phyloP scores from a whole-genome alignment of 495 filamentous ascomycete genomes.

The Hypoxylon cercidicola region DNA sequence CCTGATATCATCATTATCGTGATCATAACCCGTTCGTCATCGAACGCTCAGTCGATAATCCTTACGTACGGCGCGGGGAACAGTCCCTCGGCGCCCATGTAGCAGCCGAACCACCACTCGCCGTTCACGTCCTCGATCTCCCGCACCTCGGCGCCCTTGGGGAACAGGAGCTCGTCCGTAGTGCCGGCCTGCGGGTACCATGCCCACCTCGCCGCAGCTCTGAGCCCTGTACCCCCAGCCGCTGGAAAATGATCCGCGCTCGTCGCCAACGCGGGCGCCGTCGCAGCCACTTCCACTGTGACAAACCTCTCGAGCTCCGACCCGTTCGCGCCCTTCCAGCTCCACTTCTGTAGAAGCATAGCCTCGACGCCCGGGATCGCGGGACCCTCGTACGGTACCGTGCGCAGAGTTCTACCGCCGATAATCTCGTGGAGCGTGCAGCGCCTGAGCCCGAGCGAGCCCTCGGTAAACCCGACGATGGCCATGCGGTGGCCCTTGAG shows the following conservation, averaged over 20 bases:
- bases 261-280: constrained; percentile 41
- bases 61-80: constrained; percentile 79
- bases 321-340: constrained; percentile 37
- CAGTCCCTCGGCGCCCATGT: constrained; percentile 77
- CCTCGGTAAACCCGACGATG: constrained; percentile 76
- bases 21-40: not conserved
- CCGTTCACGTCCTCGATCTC: constrained; percentile 86
- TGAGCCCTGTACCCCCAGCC: constrained; percentile 72
- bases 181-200: constrained; percentile 72
- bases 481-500: constrained; percentile 84
- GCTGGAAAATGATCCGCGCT: constrained; percentile 67
- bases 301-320: constrained; percentile 44
- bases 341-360: constrained; percentile 46
- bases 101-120: constrained; percentile 85
- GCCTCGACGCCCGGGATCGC: constrained; percentile 28
- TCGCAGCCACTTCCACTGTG: constrained; percentile 44
- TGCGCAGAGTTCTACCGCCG: constrained; percentile 71
- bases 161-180: constrained; percentile 82
- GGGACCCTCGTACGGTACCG: constrained; percentile 57
- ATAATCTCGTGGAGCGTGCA: constrained; percentile 73
- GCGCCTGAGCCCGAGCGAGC: constrained; percentile 65
- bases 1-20: constrained; percentile 2
- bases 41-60: constrained; percentile 44
- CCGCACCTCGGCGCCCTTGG: constrained; percentile 79
- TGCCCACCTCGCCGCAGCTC: constrained; percentile 72